A percentile compares a stretch with the other conserved stretches of the same genome.
Conservation (phyloP, 805 yeast species). For the Kurtzmaniella cleridarum region DNA sequence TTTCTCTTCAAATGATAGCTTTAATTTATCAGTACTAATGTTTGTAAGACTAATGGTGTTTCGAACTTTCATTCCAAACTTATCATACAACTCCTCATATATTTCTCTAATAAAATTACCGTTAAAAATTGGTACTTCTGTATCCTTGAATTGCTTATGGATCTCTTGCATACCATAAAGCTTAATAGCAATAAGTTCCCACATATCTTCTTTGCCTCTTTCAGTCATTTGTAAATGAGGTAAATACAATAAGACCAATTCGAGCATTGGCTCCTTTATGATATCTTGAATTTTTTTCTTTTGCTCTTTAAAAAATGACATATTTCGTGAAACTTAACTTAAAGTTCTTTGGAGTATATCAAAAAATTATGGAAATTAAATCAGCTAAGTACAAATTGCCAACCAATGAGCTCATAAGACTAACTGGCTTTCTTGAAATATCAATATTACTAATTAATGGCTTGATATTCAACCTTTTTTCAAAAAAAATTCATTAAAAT, state of each 20-base stretch:
- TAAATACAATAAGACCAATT: conserved; percentile 20
- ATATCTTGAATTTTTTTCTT: conserved; percentile 15
- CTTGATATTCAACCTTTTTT: too few relatives aligned
- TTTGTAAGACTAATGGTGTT: too few relatives aligned
- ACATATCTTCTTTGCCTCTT: conserved; percentile 19
- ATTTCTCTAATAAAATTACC: conserved; percentile 20
- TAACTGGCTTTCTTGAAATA: neutral
- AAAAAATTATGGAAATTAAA: too few relatives aligned
- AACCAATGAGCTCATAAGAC: too few relatives aligned
- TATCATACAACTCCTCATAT: conserved; percentile 11
- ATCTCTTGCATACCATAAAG: conserved; percentile 9
- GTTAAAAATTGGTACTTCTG: conserved; percentile 21
- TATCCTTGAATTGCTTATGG: conserved; percentile 11
- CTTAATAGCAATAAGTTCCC: conserved; percentile 33
- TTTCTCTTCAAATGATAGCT: neutral
- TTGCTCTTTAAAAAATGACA: conserved; percentile 24
- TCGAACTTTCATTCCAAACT: too few relatives aligned
- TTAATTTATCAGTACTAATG: neutral
- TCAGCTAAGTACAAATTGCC: too few relatives aligned
- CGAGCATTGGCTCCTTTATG: conserved; percentile 23
- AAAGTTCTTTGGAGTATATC: too few relatives aligned
- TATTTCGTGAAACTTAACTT: too few relatives aligned
- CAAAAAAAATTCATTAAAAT: too few relatives aligned
- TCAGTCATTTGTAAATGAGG: conserved; percentile 27
- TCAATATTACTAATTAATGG: too few relatives aligned